These are phyloP conservation scores for Lactarius akahatsu DNA, from an alignment of 768 basidiomycete species.

Conservation along the genomic window DNA sequence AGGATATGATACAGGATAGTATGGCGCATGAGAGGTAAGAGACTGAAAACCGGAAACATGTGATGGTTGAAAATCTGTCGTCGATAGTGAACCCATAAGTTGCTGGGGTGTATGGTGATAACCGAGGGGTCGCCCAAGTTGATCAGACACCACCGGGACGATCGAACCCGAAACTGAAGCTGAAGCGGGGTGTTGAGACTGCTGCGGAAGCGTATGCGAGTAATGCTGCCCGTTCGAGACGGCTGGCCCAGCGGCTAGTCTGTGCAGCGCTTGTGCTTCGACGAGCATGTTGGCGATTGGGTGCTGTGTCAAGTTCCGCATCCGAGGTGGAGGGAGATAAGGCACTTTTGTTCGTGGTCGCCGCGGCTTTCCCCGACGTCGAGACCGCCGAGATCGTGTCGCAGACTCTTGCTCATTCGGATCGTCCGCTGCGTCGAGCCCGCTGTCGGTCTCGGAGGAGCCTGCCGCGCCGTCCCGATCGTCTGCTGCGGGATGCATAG, in stretches of 20 bases:
- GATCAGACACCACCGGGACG: neutral
- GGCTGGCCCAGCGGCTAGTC: neutral
- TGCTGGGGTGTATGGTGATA: neutral
- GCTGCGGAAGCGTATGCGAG: neutral
- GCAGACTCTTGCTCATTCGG: conserved; percentile 8
- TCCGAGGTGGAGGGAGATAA: conserved; percentile 22
- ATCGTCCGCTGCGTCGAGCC: conserved; percentile 4
- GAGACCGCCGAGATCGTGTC: conserved; percentile 5
- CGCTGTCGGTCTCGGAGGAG: conserved; percentile 10
- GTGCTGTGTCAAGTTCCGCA: conserved; percentile 11
- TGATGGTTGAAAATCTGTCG: neutral
- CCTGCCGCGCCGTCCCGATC: conserved; percentile 7
- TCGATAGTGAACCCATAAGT: neutral
- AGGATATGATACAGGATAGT: conserved; percentile 7
- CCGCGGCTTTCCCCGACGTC: conserved; percentile 15
- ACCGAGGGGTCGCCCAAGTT: neutral
- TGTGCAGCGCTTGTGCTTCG: neutral
- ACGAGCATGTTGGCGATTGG: neutral
- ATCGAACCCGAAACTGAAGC: neutral
- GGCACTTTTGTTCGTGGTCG: conserved; percentile 13
- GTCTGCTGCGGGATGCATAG: conserved; percentile 17
- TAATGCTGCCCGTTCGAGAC: neutral
- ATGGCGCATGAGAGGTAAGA: neutral
- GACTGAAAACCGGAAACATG: neutral
- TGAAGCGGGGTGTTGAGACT: neutral